Conservation (phyloP, 306 rosid genomes). For the Pachyrhizus erosus region DNA sequence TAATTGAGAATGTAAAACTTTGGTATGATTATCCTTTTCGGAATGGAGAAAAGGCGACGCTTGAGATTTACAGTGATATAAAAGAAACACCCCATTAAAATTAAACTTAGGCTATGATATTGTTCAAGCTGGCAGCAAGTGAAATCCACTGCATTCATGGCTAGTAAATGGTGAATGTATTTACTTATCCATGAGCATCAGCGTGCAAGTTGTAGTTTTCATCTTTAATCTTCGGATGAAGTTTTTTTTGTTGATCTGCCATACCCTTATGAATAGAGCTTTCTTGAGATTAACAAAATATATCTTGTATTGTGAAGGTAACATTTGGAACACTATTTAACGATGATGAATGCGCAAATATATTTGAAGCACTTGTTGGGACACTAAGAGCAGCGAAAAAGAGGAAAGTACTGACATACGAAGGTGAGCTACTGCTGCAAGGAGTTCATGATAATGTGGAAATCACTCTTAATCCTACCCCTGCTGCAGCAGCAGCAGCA, state of each 20-base stretch:
- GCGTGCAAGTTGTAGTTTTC: background rate
- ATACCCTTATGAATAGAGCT: background rate
- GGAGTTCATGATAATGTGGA: slow-evolving; percentile 96
- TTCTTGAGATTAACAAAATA: slow-evolving; percentile 22
- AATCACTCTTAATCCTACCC: slow-evolving; percentile 71
- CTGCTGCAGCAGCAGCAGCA: slow-evolving; percentile 30
- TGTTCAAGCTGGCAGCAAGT: background rate
- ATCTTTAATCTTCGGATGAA: slow-evolving; percentile 2
- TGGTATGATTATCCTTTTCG: no score
- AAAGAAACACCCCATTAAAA: no score
- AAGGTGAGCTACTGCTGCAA: slow-evolving; percentile 90
- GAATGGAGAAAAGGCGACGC: no score
- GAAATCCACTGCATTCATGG: background rate
- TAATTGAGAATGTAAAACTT: no score
- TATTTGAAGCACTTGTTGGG: slow-evolving; percentile 92
- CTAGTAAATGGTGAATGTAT: background rate
- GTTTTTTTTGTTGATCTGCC: slow-evolving; percentile 18
- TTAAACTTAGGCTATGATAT: background rate
- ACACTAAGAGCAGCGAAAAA: slow-evolving; percentile 92
- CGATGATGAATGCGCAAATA: slow-evolving; percentile 89
- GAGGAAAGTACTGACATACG: slow-evolving; percentile 69
- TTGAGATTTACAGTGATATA: no score
- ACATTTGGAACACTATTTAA: slow-evolving; percentile 85
- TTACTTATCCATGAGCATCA: background rate
- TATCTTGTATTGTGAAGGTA: slow-evolving; percentile 57